A percentile compares a stretch with the other conserved stretches of the same genome.
phyloP scores from a whole-genome alignment of 805 yeast species.

The Saturnispora sanitii region DNA sequence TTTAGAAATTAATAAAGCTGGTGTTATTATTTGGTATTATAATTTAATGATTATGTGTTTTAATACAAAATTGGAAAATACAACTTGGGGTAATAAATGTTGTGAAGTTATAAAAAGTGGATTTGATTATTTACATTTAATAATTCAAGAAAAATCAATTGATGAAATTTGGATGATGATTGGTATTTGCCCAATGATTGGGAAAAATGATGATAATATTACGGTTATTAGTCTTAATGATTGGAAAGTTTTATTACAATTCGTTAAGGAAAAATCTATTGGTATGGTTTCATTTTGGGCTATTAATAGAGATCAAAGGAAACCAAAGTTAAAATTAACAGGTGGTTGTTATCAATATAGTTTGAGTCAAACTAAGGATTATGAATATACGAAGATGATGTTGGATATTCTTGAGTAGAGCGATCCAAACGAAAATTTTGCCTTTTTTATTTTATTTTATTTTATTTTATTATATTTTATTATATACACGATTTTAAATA shows the following conservation, averaged over 20 bases:
- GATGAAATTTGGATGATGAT: slow-evolving; percentile 17
- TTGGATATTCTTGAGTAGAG: slow-evolving; percentile 9
- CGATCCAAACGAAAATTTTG: too few relatives aligned
- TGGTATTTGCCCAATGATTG: slow-evolving; percentile 29
- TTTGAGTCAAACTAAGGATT: slow-evolving; percentile 17
- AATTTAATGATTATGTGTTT: slow-evolving; percentile 28
- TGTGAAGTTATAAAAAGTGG: slow-evolving; percentile 17
- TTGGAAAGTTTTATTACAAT: slow-evolving; percentile 18
- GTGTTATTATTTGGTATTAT: slow-evolving; percentile 12
- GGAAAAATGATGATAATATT: slow-evolving; percentile 23
- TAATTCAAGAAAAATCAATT: neutral
- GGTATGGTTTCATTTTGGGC: slow-evolving; percentile 27
- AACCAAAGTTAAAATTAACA: neutral
- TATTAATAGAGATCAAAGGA: slow-evolving; percentile 25
- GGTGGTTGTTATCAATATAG: slow-evolving; percentile 17
- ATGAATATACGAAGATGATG: slow-evolving; percentile 15
- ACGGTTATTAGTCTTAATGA: slow-evolving; percentile 18
- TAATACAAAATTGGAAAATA: slow-evolving; percentile 17
- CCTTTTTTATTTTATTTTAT: too few relatives aligned
- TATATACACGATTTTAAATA: too few relatives aligned
- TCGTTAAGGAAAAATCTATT: slow-evolving; percentile 13
- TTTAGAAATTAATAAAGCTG: slow-evolving; percentile 6
- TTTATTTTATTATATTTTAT: neutral
- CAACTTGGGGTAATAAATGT: slow-evolving; percentile 24
- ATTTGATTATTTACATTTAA: neutral